A percentile compares a stretch with the other conserved stretches of the same genome.
Evolutionary conservation across 1,284 basidiomycete species (phyloP).

Genomic region (Malassezia psittaci): DNA sequence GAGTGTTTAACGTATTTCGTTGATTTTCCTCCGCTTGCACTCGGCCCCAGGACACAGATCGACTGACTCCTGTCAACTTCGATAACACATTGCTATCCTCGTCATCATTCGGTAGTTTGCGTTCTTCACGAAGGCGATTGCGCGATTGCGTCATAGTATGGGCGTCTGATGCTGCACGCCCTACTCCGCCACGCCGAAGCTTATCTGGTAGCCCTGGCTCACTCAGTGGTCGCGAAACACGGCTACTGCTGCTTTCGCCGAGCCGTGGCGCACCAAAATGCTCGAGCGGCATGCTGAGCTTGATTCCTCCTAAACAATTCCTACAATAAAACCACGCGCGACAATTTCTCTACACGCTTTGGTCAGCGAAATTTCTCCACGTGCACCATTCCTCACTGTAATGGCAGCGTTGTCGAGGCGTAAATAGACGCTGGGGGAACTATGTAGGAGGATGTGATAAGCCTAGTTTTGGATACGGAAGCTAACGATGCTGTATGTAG

Average conservation of each 20-base stretch:
- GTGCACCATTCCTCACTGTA: too few relatives aligned
- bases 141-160: not conserved
- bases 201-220: not conserved
- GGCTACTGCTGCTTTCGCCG: not conserved
- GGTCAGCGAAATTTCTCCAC: too few relatives aligned
- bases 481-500: too few relatives aligned
- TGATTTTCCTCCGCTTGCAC: not conserved
- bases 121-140: not conserved
- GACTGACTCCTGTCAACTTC: conserved; percentile 15
- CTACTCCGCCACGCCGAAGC: not conserved
- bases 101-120: not conserved
- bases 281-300: conserved; percentile 2
- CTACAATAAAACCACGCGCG: too few relatives aligned
- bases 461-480: too few relatives aligned
- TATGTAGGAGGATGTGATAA: too few relatives aligned
- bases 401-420: too few relatives aligned
- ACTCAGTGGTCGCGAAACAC: not conserved
- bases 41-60: conserved; percentile 17
- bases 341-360: too few relatives aligned
- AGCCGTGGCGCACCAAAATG: not conserved
- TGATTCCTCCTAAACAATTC: too few relatives aligned
- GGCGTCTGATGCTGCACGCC: conserved; percentile 2
- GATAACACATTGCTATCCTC: conserved; percentile 7
- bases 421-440: too few relatives aligned
- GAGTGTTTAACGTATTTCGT: not conserved